Evolutionary conservation across 192 early-diverging fungal species (phyloP).

Genomic region (Podochytrium sp.): DNA sequence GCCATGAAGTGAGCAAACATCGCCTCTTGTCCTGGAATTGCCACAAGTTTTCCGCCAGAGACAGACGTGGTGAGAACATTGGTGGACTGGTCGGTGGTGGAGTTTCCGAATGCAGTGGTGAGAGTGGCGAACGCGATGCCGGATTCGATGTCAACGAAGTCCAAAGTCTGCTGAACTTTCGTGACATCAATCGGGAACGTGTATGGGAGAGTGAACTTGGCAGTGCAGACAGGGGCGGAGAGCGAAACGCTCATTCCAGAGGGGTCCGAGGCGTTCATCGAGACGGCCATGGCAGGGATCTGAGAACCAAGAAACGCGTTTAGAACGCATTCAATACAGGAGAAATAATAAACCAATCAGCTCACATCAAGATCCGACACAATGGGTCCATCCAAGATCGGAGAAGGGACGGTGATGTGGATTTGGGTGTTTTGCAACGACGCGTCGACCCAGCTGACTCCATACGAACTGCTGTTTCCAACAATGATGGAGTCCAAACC

Average conservation of each 20-base stretch:
- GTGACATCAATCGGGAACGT: slow-evolving; percentile 13
- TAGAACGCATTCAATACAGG: neutral
- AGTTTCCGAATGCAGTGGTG: neutral
- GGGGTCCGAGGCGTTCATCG: slow-evolving; percentile 8
- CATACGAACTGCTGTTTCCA: neutral
- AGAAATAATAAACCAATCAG: no score
- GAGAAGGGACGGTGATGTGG: neutral
- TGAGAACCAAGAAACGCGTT: neutral
- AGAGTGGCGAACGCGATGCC: slow-evolving; percentile 17
- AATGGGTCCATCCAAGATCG: no score
- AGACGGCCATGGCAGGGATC: slow-evolving; percentile 7
- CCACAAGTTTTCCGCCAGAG: neutral
- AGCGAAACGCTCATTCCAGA: neutral
- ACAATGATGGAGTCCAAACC: neutral
- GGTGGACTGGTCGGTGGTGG: neutral
- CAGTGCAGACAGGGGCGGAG: slow-evolving; percentile 5
- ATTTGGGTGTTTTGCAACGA: neutral
- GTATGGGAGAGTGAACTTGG: slow-evolving; percentile 21
- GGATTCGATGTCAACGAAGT: slow-evolving; percentile 7
- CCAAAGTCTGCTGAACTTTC: neutral
- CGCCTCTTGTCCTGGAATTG: slow-evolving; percentile 26
- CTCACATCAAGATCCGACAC: no score
- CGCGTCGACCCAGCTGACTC: neutral
- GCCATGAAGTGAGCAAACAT: slow-evolving; percentile 2
- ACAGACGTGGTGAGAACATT: neutral